Evolutionary conservation across 2,329 filamentous ascomycete species (phyloP).

Genomic region (Blumeria graminis): DNA sequence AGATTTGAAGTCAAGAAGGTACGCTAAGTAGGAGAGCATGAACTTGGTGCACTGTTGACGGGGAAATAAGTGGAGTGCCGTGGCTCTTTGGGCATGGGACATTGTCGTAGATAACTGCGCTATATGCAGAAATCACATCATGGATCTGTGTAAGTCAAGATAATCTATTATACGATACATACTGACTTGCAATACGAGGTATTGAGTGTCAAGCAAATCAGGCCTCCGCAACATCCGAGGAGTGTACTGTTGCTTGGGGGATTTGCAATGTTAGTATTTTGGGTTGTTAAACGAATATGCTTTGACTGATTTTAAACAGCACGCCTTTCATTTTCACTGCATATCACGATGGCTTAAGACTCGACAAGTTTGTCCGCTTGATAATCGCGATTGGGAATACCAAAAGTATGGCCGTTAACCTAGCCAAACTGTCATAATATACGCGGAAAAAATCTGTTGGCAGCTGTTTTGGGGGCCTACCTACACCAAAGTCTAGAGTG

Average conservation of each 20-base stretch:
- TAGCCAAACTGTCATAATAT: too few species aligned
- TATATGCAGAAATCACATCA: constrained; percentile 98
- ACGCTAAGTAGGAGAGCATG: constrained; percentile 7
- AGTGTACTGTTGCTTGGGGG: constrained; percentile 97
- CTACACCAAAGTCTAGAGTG: too few species aligned
- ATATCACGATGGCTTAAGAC: constrained; percentile 98
- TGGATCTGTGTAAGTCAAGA: constrained; percentile 64
- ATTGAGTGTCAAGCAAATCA: constrained; percentile 99
- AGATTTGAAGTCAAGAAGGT: constrained; percentile 99
- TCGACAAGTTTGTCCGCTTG: constrained; percentile 89
- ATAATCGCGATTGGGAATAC: constrained; percentile 99
- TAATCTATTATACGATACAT: background rate
- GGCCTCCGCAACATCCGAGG: constrained; percentile 85
- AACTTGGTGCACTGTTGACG: background rate
- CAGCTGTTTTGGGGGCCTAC: too few species aligned
- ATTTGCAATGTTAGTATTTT: constrained; percentile 70
- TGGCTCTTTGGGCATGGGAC: constrained; percentile 97
- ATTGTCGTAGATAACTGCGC: constrained; percentile 99
- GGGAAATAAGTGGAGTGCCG: constrained; percentile 67
- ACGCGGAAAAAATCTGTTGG: too few species aligned
- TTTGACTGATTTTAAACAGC: constrained; percentile 27
- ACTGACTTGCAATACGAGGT: constrained; percentile 22
- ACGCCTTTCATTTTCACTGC: constrained; percentile 99
- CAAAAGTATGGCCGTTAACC: constrained; percentile 77
- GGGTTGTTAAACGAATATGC: background rate